Evolutionary conservation across 2,329 filamentous ascomycete species (phyloP).

Genomic region (Ophiocordyceps robertsii): DNA sequence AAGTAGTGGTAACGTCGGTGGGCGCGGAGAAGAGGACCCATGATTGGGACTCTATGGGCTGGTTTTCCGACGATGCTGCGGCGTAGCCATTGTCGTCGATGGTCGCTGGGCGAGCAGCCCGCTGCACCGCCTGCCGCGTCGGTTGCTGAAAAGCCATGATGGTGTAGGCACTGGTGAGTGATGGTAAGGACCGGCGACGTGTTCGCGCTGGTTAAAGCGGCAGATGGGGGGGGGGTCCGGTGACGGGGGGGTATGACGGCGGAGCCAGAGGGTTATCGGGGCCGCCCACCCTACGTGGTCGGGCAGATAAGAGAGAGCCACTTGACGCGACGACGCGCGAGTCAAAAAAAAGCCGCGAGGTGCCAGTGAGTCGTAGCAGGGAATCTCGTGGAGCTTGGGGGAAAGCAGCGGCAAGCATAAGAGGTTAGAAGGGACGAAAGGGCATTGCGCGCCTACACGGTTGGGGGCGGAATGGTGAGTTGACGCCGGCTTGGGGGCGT

Average conservation of each 20-base stretch:
- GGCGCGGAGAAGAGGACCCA: constrained; percentile 90
- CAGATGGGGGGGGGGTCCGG: background rate
- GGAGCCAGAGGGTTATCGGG: background rate
- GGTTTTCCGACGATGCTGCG: constrained; percentile 15
- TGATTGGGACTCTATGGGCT: constrained; percentile 65
- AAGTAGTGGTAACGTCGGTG: constrained; percentile 48
- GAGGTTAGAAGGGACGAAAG: background rate
- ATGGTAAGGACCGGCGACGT: background rate
- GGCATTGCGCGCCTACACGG: no score
- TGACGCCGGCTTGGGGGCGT: no score
- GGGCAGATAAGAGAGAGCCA: background rate
- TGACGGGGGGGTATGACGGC: background rate
- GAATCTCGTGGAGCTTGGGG: background rate
- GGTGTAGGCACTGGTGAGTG: background rate
- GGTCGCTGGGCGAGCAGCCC: constrained; percentile 27
- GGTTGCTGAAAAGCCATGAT: constrained; percentile 49
- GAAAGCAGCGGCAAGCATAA: background rate
- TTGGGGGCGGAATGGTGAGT: no score
- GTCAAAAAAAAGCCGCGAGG: background rate
- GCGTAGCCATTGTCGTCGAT: constrained; percentile 15
- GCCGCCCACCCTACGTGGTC: background rate
- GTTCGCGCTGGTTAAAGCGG: background rate
- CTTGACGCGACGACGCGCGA: background rate
- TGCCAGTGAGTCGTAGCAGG: background rate
- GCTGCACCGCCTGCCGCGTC: constrained; percentile 36